Evolutionary conservation across 495 filamentous ascomycete species (phyloP), one percentile per base, ranked within the genome.

Genomic region (Xylaria cubensis): DNA sequence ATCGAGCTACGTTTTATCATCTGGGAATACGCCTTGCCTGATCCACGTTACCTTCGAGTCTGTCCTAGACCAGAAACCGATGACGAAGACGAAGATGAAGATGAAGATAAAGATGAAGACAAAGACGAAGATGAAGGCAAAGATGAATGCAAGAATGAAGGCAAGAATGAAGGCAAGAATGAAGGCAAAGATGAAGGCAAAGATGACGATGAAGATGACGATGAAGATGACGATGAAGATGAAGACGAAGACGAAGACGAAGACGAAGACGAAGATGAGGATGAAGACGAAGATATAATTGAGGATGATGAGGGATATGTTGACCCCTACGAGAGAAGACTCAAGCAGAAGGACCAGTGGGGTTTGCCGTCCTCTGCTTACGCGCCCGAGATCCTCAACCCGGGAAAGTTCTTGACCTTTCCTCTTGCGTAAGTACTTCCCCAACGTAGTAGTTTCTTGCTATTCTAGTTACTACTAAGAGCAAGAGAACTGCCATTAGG

Each of bases 1-100:
- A 17, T 17, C 15, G 55, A 59, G 55, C 29, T 59, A 5, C 55
- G 55, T 62, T 19, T 62, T 2, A 24, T 62, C 3, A 62, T 62
- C n/a, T 62, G 59, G 59, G n/a, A 62, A 41, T 62, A 39, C n/a
- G 59, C 59, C 59, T 24, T 62, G 34, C 59, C 59, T n/a, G 19
- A 41, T 1, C 19, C 3, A 41, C 59, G 59, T 41, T 1, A 0
- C 36, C 34, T 62, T 41, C 26, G 26, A n/a, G 34, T 62, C 36
- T 21, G 19, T 62, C 36, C 17, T 24, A 34, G 34, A 4, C 26
- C 19, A 59, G 29, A 59, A 0, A n/a, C 26, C 8, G 55, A 59
- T 19, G 55, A 59, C 26, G 55, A 59, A 36, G 26, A 36, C 2
- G 55, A 59, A 0, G 55, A 59, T 3, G 55, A 59, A 0, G 55